phyloP scores from a whole-genome alignment of 2,329 filamentous ascomycete species.

The Venturia pyrina region DNA sequence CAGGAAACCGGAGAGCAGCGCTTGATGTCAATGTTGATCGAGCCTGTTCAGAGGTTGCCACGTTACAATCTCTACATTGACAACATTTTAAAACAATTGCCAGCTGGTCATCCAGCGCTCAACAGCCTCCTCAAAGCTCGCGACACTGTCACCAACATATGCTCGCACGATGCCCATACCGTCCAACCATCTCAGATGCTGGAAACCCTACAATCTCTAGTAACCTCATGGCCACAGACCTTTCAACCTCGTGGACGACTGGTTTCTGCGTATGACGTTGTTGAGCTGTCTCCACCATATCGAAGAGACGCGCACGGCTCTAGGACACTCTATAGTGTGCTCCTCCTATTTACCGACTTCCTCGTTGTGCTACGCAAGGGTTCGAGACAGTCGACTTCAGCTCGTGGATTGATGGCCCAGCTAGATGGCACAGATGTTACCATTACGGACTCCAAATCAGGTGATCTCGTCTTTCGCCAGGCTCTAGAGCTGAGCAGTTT shows the following conservation, averaged over 20 bases:
- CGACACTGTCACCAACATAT: slow-evolving; percentile 93
- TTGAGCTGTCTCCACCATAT: slow-evolving; percentile 68
- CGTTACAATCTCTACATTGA: slow-evolving; percentile 95
- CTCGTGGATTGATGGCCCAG: slow-evolving; percentile 71
- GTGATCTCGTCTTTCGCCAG: slow-evolving; percentile 66
- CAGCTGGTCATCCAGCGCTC: slow-evolving; percentile 75
- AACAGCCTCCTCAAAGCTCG: slow-evolving; percentile 76
- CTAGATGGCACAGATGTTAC: slow-evolving; percentile 67
- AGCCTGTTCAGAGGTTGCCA: slow-evolving; percentile 88
- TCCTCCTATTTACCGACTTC: slow-evolving; percentile 77
- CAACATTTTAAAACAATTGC: slow-evolving; percentile 79
- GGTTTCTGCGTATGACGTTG: slow-evolving; percentile 69
- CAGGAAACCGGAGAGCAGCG: slow-evolving; percentile 81
- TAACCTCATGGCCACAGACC: slow-evolving; percentile 65
- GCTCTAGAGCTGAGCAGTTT: slow-evolving; percentile 50
- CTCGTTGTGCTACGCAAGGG: slow-evolving; percentile 68
- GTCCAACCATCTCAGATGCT: slow-evolving; percentile 63
- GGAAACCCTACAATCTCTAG: slow-evolving; percentile 63
- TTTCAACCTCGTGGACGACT: slow-evolving; percentile 68
- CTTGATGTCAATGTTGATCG: slow-evolving; percentile 84
- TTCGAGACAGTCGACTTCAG: slow-evolving; percentile 51
- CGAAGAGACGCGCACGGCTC: slow-evolving; percentile 33
- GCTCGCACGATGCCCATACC: slow-evolving; percentile 70
- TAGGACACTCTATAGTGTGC: slow-evolving; percentile 48
- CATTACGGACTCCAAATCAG: slow-evolving; percentile 30